Evolutionary conservation across 345 rosid genomes (phyloP), one percentile per base, ranked within the genome.

Genomic region (Euphorbia pulcherrima): DNA sequence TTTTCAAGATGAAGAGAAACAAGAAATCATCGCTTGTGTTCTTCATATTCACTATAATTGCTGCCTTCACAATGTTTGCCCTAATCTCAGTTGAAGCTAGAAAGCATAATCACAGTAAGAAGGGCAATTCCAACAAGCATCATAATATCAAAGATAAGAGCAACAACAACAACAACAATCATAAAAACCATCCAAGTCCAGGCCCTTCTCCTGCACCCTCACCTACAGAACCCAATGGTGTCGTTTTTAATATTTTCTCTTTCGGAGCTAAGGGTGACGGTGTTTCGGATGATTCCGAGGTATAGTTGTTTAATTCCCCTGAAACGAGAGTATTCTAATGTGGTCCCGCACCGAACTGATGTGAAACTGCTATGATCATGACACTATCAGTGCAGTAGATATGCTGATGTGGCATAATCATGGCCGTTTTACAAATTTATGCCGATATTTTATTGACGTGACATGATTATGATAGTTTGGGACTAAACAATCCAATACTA

Each of bases 251-350:
- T 63, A 68, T 87, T 55, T 55, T 87, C 61, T 82, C 88, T 0
- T 87, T 80, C 53, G 90, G 87, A 68, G 90, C 90, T 23, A 75
- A 74, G 52, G 88, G 87, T 2, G 77, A 85, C 46, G 92, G 88
- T 33, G 72, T 75, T 63, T 69, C 87, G 24, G 92, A 88, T 75
- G 90, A 88, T 80, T 82, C 90, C 0, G 48, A 76, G 90, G 88
- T 78, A 60, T 2, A 3, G 2, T 33, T 33, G 4, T 33, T 3
- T 7, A n/a, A n/a, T n/a, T n/a, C n/a, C n/a, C n/a, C n/a, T n/a
- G n/a, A n/a, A n/a, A n/a, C n/a, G n/a, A 33, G 37, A 33, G 7
- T 33, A 33, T 33, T 33, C 7, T 33, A 33, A n/a, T n/a, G n/a
- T n/a, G n/a, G n/a, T n/a, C n/a, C n/a, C 37, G 3, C 37, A 33